phyloP scores from a whole-genome alignment of 768 basidiomycete species.

The Suillus alpinus region DNA sequence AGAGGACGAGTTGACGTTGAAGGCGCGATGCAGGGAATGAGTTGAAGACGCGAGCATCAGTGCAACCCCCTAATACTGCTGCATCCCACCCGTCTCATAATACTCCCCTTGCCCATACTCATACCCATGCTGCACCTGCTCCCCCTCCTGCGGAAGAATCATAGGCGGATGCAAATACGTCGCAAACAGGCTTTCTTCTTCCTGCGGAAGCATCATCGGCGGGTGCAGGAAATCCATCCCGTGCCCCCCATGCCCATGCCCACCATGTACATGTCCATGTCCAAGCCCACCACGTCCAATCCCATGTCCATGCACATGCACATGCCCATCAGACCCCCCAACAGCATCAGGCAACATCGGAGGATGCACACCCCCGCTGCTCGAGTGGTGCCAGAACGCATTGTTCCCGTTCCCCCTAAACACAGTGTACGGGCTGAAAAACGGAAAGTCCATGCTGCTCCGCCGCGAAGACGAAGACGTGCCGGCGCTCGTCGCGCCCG shows the following conservation, averaged over 20 bases:
- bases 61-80: slow-evolving; percentile 23
- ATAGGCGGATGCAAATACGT: slow-evolving; percentile 57
- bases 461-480: slow-evolving; percentile 53
- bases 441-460: slow-evolving; percentile 65
- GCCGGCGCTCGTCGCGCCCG: slow-evolving; percentile 49
- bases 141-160: slow-evolving; percentile 42
- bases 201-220: slow-evolving; percentile 55
- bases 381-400: slow-evolving; percentile 77
- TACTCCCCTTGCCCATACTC: slow-evolving; percentile 26
- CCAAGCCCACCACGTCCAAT: background rate
- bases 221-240: slow-evolving; percentile 70
- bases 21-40: no score
- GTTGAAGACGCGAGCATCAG: no score
- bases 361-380: slow-evolving; percentile 73
- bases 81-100: slow-evolving; percentile 35
- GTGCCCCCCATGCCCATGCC: background rate
- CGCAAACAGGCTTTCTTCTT: slow-evolving; percentile 61
- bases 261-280: background rate
- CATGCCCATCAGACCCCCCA: background rate
- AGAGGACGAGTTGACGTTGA: no score
- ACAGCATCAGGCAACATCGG: slow-evolving; percentile 52
- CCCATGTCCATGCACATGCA: background rate
- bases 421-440: slow-evolving; percentile 52
- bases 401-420: slow-evolving; percentile 55
- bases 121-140: slow-evolving; percentile 10